Percentiles rank a stretch among this genome's conserved stretches.
Conservation (phyloP, 73 alveolate species). For the Paramecium caudatum region DNA sequence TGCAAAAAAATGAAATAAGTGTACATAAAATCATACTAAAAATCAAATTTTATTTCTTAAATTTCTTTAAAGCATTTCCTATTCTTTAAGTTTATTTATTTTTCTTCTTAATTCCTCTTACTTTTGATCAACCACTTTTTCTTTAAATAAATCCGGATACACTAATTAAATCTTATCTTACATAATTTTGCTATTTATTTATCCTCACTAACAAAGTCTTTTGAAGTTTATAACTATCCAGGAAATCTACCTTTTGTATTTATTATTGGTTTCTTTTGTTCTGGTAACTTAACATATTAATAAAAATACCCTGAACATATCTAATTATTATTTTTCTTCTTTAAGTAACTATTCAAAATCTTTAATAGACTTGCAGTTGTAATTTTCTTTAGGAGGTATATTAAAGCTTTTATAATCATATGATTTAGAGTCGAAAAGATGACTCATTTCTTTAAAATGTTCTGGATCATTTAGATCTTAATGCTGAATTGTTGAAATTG, state of each 20-base stretch:
- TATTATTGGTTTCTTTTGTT: background rate
- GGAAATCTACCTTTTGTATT: conserved; percentile 67
- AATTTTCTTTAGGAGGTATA: conserved; percentile 21
- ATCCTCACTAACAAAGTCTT: conserved; percentile 38
- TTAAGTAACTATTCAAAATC: conserved; percentile 13
- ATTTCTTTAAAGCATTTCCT: conserved; percentile 61
- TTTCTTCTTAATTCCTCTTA: conserved; percentile 62
- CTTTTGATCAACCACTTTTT: conserved; percentile 29
- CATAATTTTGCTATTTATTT: conserved; percentile 39
- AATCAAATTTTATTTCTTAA: conserved; percentile 46
- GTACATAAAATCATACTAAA: too few relatives aligned
- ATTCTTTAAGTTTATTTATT: conserved; percentile 27
- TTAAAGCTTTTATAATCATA: conserved; percentile 64
- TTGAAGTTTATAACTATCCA: background rate
- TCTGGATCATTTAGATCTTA: conserved; percentile 55
- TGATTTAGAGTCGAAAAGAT: conserved; percentile 39
- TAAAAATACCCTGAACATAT: conserved; percentile 26
- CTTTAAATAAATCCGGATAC: conserved; percentile 65
- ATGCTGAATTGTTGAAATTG: conserved; percentile 60
- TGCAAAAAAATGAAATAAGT: background rate
- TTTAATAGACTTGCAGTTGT: conserved; percentile 17
- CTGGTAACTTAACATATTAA: background rate
- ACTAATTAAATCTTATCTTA: conserved; percentile 8
- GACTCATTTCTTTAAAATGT: conserved; percentile 64
- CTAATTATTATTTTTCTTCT: conserved; percentile 38